phyloP scores from a whole-genome alignment of 2,329 filamentous ascomycete species.

The Ramularia endophylla region DNA sequence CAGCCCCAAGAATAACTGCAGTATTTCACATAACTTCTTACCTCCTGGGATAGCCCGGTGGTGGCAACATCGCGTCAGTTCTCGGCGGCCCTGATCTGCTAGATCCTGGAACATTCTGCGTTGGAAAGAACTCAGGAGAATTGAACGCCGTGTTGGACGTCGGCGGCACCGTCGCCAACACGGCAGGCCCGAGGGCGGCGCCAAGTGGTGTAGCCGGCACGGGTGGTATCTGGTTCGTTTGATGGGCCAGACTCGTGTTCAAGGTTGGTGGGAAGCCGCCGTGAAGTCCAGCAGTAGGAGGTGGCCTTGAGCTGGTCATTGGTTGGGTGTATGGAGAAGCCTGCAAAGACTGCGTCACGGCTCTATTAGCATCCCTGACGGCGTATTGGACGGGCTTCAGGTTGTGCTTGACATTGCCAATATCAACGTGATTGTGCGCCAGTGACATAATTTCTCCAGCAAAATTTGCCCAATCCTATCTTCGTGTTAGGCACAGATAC shows the following conservation, averaged over 20 bases:
- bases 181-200: conserved; percentile 80
- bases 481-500: conserved; percentile 27
- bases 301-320: conserved; percentile 38
- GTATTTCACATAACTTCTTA: neutral
- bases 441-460: conserved; percentile 53
- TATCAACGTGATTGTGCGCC: conserved; percentile 30
- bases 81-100: conserved; percentile 2
- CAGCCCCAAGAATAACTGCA: neutral
- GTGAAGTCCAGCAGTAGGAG: conserved; percentile 9
- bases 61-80: conserved; percentile 8
- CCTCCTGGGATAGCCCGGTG: conserved; percentile 11
- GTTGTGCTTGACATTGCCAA: conserved; percentile 63
- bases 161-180: conserved; percentile 68
- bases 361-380: conserved; percentile 71
- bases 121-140: conserved; percentile 19
- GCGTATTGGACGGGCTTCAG: conserved; percentile 76
- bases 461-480: conserved; percentile 60
- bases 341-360: conserved; percentile 55
- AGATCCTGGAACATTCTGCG: conserved; percentile 3
- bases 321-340: conserved; percentile 60
- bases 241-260: conserved; percentile 21
- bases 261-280: conserved; percentile 20
- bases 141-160: conserved; percentile 11
- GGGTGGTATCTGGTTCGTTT: conserved; percentile 42
- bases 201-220: conserved; percentile 84